Evolutionary conservation across 495 filamentous ascomycete species (phyloP).

Genomic region (Hyaloscypha finlandica): DNA sequence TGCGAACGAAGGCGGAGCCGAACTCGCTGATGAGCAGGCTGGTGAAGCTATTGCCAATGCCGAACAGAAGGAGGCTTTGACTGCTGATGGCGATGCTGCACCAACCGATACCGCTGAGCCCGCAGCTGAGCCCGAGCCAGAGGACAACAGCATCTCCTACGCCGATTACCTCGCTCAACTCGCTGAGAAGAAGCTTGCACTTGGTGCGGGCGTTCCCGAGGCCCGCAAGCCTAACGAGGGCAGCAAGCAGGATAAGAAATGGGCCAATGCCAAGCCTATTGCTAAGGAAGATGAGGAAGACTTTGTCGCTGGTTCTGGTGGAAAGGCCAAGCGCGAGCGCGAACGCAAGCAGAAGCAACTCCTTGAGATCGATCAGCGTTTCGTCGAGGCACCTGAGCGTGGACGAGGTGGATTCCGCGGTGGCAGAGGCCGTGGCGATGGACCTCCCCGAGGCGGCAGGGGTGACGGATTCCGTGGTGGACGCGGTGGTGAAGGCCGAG

Average conservation of each 20-base stretch:
- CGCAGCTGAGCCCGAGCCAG: constrained; percentile 57
- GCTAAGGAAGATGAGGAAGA: constrained; percentile 70
- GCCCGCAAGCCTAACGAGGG: constrained; percentile 92
- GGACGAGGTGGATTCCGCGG: constrained; percentile 49
- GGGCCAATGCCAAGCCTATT: constrained; percentile 80
- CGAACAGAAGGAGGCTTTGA: constrained; percentile 66
- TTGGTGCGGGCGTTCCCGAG: constrained; percentile 61
- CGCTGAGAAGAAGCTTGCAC: constrained; percentile 76
- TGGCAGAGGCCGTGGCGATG: constrained; percentile 54
- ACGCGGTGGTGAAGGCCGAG: constrained; percentile 39
- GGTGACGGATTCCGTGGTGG: constrained; percentile 43
- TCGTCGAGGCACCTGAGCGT: constrained; percentile 63
- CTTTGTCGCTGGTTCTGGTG: constrained; percentile 72
- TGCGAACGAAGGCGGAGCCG: constrained; percentile 71
- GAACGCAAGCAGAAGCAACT: constrained; percentile 91
- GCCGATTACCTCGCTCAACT: constrained; percentile 85
- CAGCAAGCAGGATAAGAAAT: constrained; percentile 82
- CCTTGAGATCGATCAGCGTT: constrained; percentile 83
- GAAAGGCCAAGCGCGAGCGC: constrained; percentile 84
- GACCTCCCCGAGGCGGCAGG: constrained; percentile 50
- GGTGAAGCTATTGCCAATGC: constrained; percentile 82
- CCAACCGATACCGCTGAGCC: constrained; percentile 37
- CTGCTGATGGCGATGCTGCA: constrained; percentile 46
- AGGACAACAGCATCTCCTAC: constrained; percentile 87
- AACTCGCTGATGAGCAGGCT: constrained; percentile 85